Base-by-base conservation (phyloP, 345 rosid species). In the Carallia pectinifolia region DNA sequence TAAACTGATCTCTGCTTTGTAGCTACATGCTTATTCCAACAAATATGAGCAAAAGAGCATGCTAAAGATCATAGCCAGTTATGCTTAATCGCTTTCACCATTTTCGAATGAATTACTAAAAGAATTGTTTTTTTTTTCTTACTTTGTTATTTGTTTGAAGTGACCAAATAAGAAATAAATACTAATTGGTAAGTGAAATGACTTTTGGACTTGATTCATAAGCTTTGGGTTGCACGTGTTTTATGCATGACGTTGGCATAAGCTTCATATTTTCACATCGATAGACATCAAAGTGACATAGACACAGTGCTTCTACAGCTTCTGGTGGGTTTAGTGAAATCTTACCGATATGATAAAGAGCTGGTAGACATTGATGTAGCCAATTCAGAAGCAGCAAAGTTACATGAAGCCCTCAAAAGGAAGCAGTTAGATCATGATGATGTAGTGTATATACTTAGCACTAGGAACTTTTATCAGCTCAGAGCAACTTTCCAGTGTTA, bases 321-420 rank as follows among this genome's bases (percentile, higher is more conserved):
- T 75, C 75, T 95, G 67, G 79, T 85, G 78, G 85, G 82, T 2
- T 80, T 95, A 64, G 92, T 84, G 62, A 90, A 90, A 70, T 75
- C 97, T 16, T 90, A 77, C 85, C 85, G 99, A 76, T 88, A 83
- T 65, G 96, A 90, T 61, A 89, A 86, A 73, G 90, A 90, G 6
- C 44, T 72, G 73, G 85, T 84, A 65, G 82, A 85, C 71, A 39
- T 18, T 58, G 83, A 83, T 29, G 74, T 85, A 31, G 99, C 97
- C 65, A 80, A 76, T 7, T 68, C 77, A 16, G 99, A 90, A 71
- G 97, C 96, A 4, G 84, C 65, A 60, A 82, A 79, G 70, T 69
- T 95, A 71, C 84, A 66, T 53, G 89, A 87, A 62, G 91, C 92
- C 7, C 84, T 92, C 47, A 79, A 77, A 65, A 74, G 67, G 16